Conservation (phyloP, 768 basidiomycete genomes). For the Lactarius evosmus region DNA sequence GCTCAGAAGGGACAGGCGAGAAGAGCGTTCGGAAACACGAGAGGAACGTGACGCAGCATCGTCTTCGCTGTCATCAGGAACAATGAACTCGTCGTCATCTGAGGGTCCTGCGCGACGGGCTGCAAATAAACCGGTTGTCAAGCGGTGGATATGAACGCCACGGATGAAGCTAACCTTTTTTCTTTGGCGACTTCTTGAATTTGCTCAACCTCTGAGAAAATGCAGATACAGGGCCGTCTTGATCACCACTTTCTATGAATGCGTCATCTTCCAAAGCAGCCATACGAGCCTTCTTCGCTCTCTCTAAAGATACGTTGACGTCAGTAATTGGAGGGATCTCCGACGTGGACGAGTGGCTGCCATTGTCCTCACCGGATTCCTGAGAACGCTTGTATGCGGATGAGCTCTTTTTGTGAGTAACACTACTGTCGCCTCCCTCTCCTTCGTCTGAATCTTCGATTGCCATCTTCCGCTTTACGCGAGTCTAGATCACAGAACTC, state of each 20-base stretch:
- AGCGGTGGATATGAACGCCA: background rate
- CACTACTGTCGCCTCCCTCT: constrained; percentile 12
- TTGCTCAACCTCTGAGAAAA: constrained; percentile 60
- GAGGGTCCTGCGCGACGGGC: constrained; percentile 41
- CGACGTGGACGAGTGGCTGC: background rate
- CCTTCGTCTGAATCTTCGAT: constrained; percentile 75
- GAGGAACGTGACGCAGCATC: constrained; percentile 41
- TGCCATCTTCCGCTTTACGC: constrained; percentile 64
- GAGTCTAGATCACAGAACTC: constrained; percentile 7
- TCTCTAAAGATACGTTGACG: constrained; percentile 35
- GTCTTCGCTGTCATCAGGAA: constrained; percentile 52
- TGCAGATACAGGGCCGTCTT: constrained; percentile 37
- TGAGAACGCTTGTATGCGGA: constrained; percentile 25
- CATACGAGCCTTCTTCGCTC: constrained; percentile 58
- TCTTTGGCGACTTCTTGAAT: constrained; percentile 62
- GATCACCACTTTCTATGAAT: constrained; percentile 37
- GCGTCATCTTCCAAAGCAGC: constrained; percentile 44
- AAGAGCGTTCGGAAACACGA: constrained; percentile 47
- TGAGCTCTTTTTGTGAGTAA: constrained; percentile 20
- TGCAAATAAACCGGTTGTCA: constrained; percentile 1
- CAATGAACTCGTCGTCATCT: constrained; percentile 64
- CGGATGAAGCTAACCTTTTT: constrained; percentile 43
- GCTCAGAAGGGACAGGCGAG: constrained; percentile 36
- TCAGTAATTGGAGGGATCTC: background rate
- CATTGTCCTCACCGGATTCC: constrained; percentile 13